These are phyloP conservation scores for Candida endomychidarum DNA, from an alignment of 805 yeast species.

Conservation along the genomic window DNA sequence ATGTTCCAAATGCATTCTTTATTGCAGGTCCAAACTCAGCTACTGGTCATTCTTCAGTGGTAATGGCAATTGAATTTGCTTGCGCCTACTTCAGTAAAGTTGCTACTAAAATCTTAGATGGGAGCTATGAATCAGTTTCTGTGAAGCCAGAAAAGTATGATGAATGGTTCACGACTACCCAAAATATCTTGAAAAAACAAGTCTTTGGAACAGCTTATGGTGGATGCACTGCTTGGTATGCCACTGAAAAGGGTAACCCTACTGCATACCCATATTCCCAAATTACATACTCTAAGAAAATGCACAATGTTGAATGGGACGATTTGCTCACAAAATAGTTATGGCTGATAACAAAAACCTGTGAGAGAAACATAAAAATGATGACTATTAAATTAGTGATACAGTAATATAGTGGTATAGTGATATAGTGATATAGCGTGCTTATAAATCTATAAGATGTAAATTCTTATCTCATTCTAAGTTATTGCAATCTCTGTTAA, in stretches of 20 bases:
- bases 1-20: slow-evolving; percentile 35
- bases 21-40: slow-evolving; percentile 44
- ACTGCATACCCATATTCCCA: slow-evolving; percentile 41
- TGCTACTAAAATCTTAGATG: slow-evolving; percentile 26
- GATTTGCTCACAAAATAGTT: slow-evolving; percentile 21
- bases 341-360: too few species aligned
- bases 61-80: slow-evolving; percentile 37
- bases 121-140: slow-evolving; percentile 25
- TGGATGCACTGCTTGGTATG: slow-evolving; percentile 44
- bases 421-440: too few species aligned
- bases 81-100: slow-evolving; percentile 24
- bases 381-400: too few species aligned
- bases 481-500: too few species aligned
- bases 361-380: too few species aligned
- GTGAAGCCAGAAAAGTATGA: slow-evolving; percentile 35
- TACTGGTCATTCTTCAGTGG: slow-evolving; percentile 44
- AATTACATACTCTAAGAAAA: slow-evolving; percentile 28
- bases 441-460: too few species aligned
- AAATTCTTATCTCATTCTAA: too few species aligned
- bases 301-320: slow-evolving; percentile 24
- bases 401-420: too few species aligned
- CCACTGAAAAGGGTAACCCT: slow-evolving; percentile 26
- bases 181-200: slow-evolving; percentile 23
- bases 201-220: slow-evolving; percentile 41
- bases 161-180: slow-evolving; percentile 32